Conservation (phyloP, 768 basidiomycete species). For the Boletus tomentosulus region DNA sequence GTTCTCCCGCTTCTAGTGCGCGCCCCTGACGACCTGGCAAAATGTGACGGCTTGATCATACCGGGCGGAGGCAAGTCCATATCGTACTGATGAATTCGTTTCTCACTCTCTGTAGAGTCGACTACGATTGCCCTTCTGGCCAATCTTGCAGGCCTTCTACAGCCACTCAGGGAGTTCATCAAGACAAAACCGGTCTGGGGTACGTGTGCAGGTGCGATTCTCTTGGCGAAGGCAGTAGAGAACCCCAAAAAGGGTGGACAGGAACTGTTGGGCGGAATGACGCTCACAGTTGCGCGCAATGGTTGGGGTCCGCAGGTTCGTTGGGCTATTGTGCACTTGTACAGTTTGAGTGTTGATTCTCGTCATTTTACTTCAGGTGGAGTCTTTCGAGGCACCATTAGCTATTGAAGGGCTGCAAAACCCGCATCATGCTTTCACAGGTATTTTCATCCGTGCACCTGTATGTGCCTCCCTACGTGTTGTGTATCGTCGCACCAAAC, state of each 20-base stretch:
- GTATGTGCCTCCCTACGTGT: slow-evolving; percentile 36
- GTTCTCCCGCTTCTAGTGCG: slow-evolving; percentile 60
- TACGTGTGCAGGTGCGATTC: slow-evolving; percentile 92
- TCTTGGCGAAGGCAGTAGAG: slow-evolving; percentile 70
- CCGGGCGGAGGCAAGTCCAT: slow-evolving; percentile 75
- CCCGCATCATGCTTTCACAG: slow-evolving; percentile 61
- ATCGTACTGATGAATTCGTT: background rate
- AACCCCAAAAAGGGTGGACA: slow-evolving; percentile 86
- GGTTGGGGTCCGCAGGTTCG: slow-evolving; percentile 90
- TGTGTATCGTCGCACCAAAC: background rate
- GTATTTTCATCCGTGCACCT: slow-evolving; percentile 93
- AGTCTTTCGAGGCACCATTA: slow-evolving; percentile 85
- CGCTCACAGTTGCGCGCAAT: slow-evolving; percentile 78
- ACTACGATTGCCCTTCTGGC: slow-evolving; percentile 86
- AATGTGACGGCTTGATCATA: slow-evolving; percentile 84
- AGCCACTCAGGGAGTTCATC: slow-evolving; percentile 76
- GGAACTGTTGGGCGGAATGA: slow-evolving; percentile 77
- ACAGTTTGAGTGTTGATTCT: background rate
- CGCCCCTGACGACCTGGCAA: slow-evolving; percentile 65
- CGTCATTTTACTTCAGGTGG: slow-evolving; percentile 47
- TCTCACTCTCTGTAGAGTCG: slow-evolving; percentile 53
- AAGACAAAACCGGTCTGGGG: slow-evolving; percentile 82
- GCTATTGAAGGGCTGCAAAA: slow-evolving; percentile 59
- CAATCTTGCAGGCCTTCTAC: slow-evolving; percentile 67
- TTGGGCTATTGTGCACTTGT: background rate